These are phyloP conservation scores for Phytophthora gonapodyides DNA, from an alignment of 352 stramenopile species.

Conservation along the genomic window DNA sequence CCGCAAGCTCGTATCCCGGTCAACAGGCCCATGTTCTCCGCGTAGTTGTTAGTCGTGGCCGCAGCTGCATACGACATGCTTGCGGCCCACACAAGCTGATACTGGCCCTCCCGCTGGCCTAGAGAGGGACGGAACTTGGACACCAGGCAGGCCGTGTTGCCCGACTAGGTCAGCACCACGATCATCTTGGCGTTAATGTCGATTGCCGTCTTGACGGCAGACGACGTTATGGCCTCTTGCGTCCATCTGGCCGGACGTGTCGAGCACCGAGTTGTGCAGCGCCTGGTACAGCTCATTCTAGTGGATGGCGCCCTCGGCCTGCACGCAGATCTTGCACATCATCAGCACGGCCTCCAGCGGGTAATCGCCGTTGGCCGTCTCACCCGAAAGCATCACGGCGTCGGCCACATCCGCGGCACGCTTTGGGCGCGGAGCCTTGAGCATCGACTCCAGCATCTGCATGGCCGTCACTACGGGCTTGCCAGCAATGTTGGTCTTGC, in stretches of 20 bases:
- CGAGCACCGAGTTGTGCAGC: constrained; percentile 75
- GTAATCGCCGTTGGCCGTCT: constrained; percentile 98
- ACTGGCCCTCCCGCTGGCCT: no score
- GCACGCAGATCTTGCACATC: constrained; percentile 92
- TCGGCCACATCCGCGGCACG: constrained; percentile 96
- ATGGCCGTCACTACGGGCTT: constrained; percentile 68
- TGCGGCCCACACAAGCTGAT: neutral
- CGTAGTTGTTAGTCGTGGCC: neutral
- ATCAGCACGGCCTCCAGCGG: constrained; percentile 94
- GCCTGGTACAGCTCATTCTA: constrained; percentile 89
- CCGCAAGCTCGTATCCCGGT: no score
- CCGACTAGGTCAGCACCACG: constrained; percentile 96
- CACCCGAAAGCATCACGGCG: constrained; percentile 98
- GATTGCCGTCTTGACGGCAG: constrained; percentile 97
- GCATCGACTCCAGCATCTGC: no score
- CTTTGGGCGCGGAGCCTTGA: no score
- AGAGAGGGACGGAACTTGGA: constrained; percentile 95
- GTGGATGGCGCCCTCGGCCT: constrained; percentile 91
- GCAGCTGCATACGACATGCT: constrained; percentile 3
- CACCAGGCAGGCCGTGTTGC: constrained; percentile 93
- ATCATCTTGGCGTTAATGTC: constrained; percentile 97
- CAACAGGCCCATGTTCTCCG: neutral
- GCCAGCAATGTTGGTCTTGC: no score
- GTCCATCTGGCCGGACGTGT: constrained; percentile 65
- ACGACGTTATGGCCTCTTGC: constrained; percentile 96